Evolutionary conservation across 1,284 basidiomycete species (phyloP), one percentile per base, ranked within the genome.

Genomic region (Tremellales sp.): DNA sequence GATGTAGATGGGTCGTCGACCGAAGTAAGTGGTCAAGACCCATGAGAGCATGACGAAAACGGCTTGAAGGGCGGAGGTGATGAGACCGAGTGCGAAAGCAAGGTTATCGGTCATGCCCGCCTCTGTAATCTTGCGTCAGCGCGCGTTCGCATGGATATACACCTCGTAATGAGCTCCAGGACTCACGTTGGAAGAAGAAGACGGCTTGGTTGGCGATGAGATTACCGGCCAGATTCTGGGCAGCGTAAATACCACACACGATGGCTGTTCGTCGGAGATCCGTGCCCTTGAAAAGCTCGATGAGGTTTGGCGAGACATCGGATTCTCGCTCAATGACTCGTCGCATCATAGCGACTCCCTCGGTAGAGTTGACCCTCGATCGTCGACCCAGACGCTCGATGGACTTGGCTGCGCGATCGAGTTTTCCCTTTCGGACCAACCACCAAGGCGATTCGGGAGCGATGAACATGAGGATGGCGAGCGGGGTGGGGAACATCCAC

Each of bases 191-290:
- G 36, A 66, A 66, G 53, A 68, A 66, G 60, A 53, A 66, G 25
- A 66, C 64, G 21, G 64, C 58, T 41, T 64, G 62, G 46, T 67
- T 65, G 36, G 64, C 64, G 33, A 69, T 64, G 7, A 69, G 49
- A 51, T 65, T 65, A 29, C 68, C 68, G 11, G 60, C 51, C 39
- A 72, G 55, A 51, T 70, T 68, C 54, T 74, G 73, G 25, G 60
- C 61, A 22, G 67, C 64, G 53, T 69, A 75, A 40, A 70, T 60
- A 52, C 64, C 61, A 47, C 64, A 63, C 36, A 65, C 70, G 37
- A 77, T 74, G 40, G 69, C 61, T 12, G 76, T 77, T 26, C 76
- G 63, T n/a, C 76, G 64, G 11, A 72, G 58, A 54, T 77, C 69
- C 56, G 63, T 64, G 11, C 73, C 68, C 46, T 62, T 66, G 72